These are phyloP conservation scores for Aspergillus diversus DNA, from an alignment of 495 filamentous ascomycete species.

Conservation along the genomic window DNA sequence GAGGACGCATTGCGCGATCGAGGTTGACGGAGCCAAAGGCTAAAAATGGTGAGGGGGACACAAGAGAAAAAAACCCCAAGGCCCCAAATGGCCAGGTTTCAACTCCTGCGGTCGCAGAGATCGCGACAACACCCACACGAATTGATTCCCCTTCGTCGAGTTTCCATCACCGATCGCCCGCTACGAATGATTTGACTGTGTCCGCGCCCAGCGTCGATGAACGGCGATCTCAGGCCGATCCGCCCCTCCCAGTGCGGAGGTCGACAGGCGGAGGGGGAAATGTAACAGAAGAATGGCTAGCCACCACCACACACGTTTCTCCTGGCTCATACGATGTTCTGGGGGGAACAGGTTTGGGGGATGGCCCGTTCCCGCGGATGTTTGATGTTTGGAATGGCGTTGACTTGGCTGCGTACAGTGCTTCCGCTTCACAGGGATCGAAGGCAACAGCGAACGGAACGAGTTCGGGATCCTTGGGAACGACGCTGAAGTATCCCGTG, in stretches of 20 bases:
- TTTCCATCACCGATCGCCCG: conserved; percentile 36
- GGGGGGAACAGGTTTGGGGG: conserved; percentile 30
- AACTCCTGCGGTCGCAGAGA: conserved; percentile 7
- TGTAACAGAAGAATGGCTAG: conserved; percentile 46
- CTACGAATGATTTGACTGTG: conserved; percentile 37
- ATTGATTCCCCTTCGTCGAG: conserved; percentile 36
- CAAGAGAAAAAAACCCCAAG: not conserved
- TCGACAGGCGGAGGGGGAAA: conserved; percentile 25
- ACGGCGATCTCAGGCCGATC: conserved; percentile 31
- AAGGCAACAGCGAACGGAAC: conserved; percentile 26
- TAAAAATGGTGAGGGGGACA: not conserved
- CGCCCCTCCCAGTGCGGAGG: conserved; percentile 24
- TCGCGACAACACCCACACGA: conserved; percentile 26
- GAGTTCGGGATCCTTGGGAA: conserved; percentile 18
- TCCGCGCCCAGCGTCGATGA: conserved; percentile 42
- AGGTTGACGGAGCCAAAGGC: conserved; percentile 19
- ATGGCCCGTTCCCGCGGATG: conserved; percentile 40
- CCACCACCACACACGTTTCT: conserved; percentile 41
- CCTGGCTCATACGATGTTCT: conserved; percentile 42
- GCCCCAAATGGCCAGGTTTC: not conserved
- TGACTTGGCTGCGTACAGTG: conserved; percentile 33
- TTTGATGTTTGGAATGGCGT: conserved; percentile 43
- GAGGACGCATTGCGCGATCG: conserved; percentile 48
- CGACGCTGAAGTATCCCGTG: conserved; percentile 77
- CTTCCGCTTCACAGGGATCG: conserved; percentile 21